These are phyloP conservation scores for Celoporthe dispersa DNA, from an alignment of 2,329 filamentous ascomycete species.

Conservation along the genomic window DNA sequence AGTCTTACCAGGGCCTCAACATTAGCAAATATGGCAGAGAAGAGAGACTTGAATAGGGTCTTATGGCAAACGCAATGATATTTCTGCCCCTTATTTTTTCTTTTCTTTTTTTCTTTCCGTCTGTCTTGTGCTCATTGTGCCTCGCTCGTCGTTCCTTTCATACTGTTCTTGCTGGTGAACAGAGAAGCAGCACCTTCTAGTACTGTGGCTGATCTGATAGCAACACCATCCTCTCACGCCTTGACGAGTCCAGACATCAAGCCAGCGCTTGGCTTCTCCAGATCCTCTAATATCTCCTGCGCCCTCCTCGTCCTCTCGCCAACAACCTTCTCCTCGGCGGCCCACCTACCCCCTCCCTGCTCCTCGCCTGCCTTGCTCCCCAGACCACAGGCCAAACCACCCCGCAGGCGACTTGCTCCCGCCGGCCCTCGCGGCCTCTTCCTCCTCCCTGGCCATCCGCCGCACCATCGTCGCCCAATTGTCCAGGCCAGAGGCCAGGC, in stretches of 20 bases:
- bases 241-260: constrained; percentile 28
- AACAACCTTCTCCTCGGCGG: constrained; percentile 59
- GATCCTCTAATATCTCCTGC: constrained; percentile 56
- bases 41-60: background rate
- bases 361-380: constrained; percentile 36
- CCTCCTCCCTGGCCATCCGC: constrained; percentile 61
- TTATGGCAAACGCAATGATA: background rate
- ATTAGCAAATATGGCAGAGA: background rate
- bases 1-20: background rate
- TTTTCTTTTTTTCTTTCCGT: background rate
- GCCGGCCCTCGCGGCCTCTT: constrained; percentile 39
- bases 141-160: background rate
- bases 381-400: constrained; percentile 49
- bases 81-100: background rate
- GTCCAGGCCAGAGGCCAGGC: constrained; percentile 73
- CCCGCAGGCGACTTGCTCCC: constrained; percentile 34
- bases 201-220: background rate
- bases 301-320: constrained; percentile 56
- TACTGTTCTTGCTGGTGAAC: background rate
- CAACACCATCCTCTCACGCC: constrained; percentile 13
- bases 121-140: background rate
- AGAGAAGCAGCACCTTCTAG: background rate
- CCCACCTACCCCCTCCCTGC: constrained; percentile 53
- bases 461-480: constrained; percentile 86
- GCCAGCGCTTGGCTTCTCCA: constrained; percentile 34